A percentile compares a stretch with the other conserved stretches of the same genome.
These are phyloP conservation scores for Thermothielavioides terrestris DNA, from an alignment of 495 filamentous ascomycete species.

Conservation along the genomic window DNA sequence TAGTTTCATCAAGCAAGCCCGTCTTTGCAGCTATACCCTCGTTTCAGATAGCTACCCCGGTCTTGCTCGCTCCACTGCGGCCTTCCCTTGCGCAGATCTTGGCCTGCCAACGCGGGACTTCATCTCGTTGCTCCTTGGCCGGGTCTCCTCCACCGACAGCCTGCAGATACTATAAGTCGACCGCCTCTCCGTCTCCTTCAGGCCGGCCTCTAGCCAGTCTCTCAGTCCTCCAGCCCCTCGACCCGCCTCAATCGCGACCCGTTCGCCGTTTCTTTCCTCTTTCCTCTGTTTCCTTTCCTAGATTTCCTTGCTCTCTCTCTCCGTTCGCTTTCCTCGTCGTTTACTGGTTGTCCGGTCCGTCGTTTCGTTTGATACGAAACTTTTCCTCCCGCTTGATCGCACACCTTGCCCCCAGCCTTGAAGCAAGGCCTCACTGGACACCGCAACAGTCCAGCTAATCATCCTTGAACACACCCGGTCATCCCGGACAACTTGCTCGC, in stretches of 20 bases:
- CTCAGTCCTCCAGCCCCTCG: constrained; percentile 25
- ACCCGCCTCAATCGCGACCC: constrained; percentile 22
- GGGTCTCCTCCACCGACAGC: constrained; percentile 16
- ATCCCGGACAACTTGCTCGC: not conserved
- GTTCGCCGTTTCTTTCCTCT: constrained; percentile 21
- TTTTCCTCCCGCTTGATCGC: constrained; percentile 3
- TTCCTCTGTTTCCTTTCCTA: constrained; percentile 20
- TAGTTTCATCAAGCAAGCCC: constrained; percentile 38
- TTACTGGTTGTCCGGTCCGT: constrained; percentile 24
- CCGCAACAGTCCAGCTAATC: not conserved
- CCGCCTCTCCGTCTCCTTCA: constrained; percentile 16
- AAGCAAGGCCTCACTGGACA: constrained; percentile 9
- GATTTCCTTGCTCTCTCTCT: constrained; percentile 22
- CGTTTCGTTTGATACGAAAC: constrained; percentile 43
- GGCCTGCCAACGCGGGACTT: constrained; percentile 7
- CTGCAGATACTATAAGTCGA: constrained; percentile 27
- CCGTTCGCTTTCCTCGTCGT: constrained; percentile 14
- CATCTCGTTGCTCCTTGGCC: constrained; percentile 13
- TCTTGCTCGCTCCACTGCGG: constrained; percentile 6
- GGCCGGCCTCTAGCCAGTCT: constrained; percentile 21
- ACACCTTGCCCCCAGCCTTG: constrained; percentile 2
- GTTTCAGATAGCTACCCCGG: constrained; percentile 37
- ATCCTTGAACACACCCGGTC: constrained; percentile 6
- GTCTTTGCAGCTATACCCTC: constrained; percentile 28
- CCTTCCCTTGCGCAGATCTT: constrained; percentile 5